Evolutionary conservation across 148 eudicot genomes (phyloP).

Genomic region (Dysphania ambrosioides): DNA sequence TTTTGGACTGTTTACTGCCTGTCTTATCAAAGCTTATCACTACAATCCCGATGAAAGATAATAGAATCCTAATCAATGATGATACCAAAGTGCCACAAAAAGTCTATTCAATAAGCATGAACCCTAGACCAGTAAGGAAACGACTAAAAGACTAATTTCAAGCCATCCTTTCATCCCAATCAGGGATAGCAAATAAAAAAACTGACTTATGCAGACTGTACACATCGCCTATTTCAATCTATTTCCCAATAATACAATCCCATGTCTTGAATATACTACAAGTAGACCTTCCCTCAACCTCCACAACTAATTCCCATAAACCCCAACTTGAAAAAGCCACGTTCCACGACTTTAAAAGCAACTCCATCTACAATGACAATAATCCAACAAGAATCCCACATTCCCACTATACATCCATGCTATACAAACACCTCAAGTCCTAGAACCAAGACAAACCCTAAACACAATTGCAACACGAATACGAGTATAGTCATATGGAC

Average conservation of each 20-base stretch:
- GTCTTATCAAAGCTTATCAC: too few relatives aligned
- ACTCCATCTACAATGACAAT: neutral
- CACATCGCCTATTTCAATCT: too few relatives aligned
- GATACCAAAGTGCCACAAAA: too few relatives aligned
- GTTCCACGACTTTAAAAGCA: neutral
- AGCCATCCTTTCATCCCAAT: neutral
- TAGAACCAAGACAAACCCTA: neutral
- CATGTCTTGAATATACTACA: neutral
- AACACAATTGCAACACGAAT: neutral
- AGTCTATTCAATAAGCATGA: neutral
- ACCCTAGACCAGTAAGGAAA: neutral
- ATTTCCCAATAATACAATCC: too few relatives aligned
- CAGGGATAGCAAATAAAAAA: neutral
- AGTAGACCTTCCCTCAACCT: neutral
- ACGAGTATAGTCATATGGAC: too few relatives aligned
- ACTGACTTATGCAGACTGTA: too few relatives aligned
- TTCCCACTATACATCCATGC: neutral
- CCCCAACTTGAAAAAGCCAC: neutral
- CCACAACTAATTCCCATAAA: neutral
- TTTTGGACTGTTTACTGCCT: too few relatives aligned
- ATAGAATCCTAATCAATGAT: too few relatives aligned
- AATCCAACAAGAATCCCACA: neutral
- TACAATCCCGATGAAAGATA: too few relatives aligned
- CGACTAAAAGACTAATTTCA: neutral
- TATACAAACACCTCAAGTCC: neutral